Evolutionary conservation across 78 protist species (phyloP), one percentile per base, ranked within the genome.

Genomic region (Emiliania huxleyi): DNA sequence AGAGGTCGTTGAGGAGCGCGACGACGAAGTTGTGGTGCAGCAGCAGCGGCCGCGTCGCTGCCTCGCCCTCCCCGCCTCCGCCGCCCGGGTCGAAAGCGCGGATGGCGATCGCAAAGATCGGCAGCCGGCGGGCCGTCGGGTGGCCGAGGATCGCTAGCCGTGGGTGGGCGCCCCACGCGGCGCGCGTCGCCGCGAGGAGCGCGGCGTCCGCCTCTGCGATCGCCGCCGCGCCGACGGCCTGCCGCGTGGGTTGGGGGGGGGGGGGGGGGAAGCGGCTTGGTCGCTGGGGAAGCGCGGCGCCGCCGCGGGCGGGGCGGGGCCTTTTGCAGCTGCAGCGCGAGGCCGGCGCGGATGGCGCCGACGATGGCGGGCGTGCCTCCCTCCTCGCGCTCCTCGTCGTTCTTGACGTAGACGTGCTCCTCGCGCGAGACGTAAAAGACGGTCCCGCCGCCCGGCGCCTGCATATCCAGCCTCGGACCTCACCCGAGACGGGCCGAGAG

Each of bases 281-380:
- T n/a, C n/a, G n/a, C n/a, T n/a, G n/a, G n/a, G n/a, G n/a, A n/a
- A n/a, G n/a, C n/a, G n/a, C n/a, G n/a, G n/a, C n/a, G n/a, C n/a
- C n/a, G n/a, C n/a, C n/a, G n/a, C n/a, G n/a, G n/a, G n/a, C n/a
- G n/a, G n/a, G n/a, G n/a, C n/a, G n/a, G n/a, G 55, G 55, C 55
- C 69, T 55, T 55, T 4, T n/a, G 87, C 19, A 95, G 83, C 79
- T 93, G 94, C 69, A 94, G 95, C 85, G 46, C 96, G 75, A 96
- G 73, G 29, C 98, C 98, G 12, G 97, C 93, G 42, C 98, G 94
- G 55, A 98, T 95, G 43, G 95, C 69, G 26, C 98, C 99, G 21
- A 98, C 69, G 33, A 98, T 97, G 62, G 90, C 95, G 0, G 98
- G 99, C 18, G 99, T 98, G 48, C 99, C 99, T 4, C 96, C 99